phyloP scores from a whole-genome alignment of 148 eudicot species.

The Spergularia marina region DNA sequence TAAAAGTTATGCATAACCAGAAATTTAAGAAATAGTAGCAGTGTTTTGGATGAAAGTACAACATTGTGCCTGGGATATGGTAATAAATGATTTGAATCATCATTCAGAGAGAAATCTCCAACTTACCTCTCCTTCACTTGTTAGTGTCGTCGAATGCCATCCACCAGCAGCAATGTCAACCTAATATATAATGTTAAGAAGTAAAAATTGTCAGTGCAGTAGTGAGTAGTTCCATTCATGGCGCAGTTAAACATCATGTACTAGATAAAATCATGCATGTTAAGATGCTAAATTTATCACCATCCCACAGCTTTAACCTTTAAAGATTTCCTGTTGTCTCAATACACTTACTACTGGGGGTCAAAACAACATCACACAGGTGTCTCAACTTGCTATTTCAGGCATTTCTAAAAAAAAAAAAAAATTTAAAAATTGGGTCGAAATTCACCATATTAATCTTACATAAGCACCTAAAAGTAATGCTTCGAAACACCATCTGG shows the following conservation, averaged over 20 bases:
- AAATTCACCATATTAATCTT: too few species aligned
- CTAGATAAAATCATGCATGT: background rate
- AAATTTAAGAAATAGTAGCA: too few species aligned
- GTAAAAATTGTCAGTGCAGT: background rate
- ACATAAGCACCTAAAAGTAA: slow-evolving; percentile 3
- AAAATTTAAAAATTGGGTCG: too few species aligned
- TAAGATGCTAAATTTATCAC: background rate
- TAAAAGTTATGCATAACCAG: too few species aligned
- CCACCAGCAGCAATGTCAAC: slow-evolving; percentile 99
- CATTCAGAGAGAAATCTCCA: background rate
- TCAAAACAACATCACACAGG: too few species aligned
- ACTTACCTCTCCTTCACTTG: slow-evolving; percentile 88
- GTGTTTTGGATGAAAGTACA: too few species aligned
- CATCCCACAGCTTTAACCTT: background rate
- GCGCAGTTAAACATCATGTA: background rate
- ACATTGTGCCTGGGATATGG: too few species aligned
- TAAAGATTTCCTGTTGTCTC: too few species aligned
- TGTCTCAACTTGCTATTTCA: too few species aligned
- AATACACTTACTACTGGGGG: too few species aligned
- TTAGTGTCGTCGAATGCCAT: slow-evolving; percentile 96
- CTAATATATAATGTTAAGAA: slow-evolving; percentile 36
- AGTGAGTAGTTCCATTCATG: background rate
- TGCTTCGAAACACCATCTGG: background rate
- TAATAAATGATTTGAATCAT: too few species aligned
- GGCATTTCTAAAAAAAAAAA: too few species aligned